Conservation (phyloP, 2,329 filamentous ascomycete species). For the Pseudocercospora eumusae region DNA sequence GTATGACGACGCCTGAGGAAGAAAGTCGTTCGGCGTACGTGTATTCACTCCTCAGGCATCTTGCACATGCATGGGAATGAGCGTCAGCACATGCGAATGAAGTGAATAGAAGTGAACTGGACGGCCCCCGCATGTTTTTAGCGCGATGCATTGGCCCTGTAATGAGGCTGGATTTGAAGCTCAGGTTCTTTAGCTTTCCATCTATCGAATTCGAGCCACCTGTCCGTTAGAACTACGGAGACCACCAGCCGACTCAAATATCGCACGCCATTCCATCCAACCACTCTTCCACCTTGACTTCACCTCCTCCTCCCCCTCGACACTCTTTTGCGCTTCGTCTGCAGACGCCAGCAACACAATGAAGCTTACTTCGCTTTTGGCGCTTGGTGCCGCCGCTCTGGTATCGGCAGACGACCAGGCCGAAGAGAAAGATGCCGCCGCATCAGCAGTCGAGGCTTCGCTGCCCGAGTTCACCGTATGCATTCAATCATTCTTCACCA, state of each 20-base stretch:
- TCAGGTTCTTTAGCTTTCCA: neutral
- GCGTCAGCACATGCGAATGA: neutral
- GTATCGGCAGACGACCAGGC: slow-evolving; percentile 26
- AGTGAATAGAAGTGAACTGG: neutral
- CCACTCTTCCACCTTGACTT: neutral
- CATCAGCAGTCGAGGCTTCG: slow-evolving; percentile 24
- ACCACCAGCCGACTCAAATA: neutral
- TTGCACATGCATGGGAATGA: too few species aligned
- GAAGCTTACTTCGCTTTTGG: slow-evolving; percentile 24
- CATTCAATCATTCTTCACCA: neutral
- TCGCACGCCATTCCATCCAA: neutral
- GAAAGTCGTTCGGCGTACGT: neutral
- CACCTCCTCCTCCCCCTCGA: slow-evolving; percentile 9
- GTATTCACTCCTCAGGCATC: too few species aligned
- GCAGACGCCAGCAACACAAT: slow-evolving; percentile 12
- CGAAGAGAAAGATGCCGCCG: slow-evolving; percentile 11
- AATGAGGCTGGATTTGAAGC: neutral
- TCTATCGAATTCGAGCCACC: neutral
- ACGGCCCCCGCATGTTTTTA: neutral
- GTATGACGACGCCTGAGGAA: neutral
- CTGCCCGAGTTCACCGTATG: slow-evolving; percentile 30
- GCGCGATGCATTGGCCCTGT: neutral
- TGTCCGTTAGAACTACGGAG: neutral
- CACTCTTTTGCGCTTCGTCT: slow-evolving; percentile 14
- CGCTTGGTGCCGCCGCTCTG: slow-evolving; percentile 19